A percentile compares a stretch with the other conserved stretches of the same genome.
phyloP scores from a whole-genome alignment of 192 early-diverging fungal genomes.

The Coemansia umbellata region DNA sequence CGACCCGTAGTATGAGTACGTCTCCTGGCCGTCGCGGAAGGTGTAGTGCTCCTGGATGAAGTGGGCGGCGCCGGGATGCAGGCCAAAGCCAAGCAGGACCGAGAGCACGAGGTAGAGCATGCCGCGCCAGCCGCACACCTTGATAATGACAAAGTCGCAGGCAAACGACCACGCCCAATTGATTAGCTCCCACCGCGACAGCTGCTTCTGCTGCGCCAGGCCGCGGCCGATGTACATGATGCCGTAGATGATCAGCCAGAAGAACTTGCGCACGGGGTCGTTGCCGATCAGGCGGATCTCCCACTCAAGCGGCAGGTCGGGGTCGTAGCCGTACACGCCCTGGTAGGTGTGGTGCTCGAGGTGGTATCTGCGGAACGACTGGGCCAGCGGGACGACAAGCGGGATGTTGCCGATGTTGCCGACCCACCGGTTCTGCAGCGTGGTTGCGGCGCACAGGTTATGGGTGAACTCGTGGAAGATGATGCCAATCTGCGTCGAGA shows the following conservation, averaged over 20 bases:
- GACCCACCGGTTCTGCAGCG: slow-evolving; percentile 75
- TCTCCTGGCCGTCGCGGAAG: slow-evolving; percentile 89
- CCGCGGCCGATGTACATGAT: slow-evolving; percentile 82
- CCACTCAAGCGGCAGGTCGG: slow-evolving; percentile 87
- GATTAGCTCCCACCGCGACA: slow-evolving; percentile 73
- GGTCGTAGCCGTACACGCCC: slow-evolving; percentile 89
- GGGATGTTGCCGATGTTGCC: slow-evolving; percentile 83
- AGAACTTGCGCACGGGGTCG: slow-evolving; percentile 62
- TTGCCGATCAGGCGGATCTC: slow-evolving; percentile 76
- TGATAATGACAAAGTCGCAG: slow-evolving; percentile 55
- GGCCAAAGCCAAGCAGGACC: slow-evolving; percentile 76
- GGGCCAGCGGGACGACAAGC: slow-evolving; percentile 74
- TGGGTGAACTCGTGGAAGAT: slow-evolving; percentile 93
- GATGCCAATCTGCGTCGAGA: slow-evolving; percentile 77
- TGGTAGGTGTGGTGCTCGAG: slow-evolving; percentile 97
- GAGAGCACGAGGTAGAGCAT: slow-evolving; percentile 65
- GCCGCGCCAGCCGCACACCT: slow-evolving; percentile 60
- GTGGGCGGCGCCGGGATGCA: slow-evolving; percentile 93
- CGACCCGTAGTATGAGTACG: slow-evolving; percentile 95
- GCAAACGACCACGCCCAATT: slow-evolving; percentile 68
- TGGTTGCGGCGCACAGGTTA: slow-evolving; percentile 69
- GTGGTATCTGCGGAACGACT: slow-evolving; percentile 83
- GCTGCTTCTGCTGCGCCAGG: slow-evolving; percentile 60
- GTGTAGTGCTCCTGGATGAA: slow-evolving; percentile 98
- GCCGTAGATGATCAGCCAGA: slow-evolving; percentile 82